phyloP scores from a whole-genome alignment of 345 rosid species.

The Litchi chinensis region DNA sequence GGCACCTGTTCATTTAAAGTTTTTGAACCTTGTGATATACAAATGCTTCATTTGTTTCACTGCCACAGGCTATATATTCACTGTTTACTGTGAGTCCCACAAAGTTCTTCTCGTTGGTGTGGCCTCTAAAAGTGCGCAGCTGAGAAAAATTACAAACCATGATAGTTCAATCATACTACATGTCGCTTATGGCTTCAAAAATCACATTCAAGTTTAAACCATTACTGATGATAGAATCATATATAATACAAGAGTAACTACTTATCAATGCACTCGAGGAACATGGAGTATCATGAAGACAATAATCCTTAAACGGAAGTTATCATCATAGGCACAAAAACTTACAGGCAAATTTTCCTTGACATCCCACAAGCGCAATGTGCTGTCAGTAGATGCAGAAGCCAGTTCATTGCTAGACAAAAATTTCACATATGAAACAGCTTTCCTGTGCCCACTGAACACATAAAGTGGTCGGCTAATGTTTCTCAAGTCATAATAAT shows the following conservation, averaged over 20 bases:
- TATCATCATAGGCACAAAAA: background rate
- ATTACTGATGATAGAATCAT: background rate
- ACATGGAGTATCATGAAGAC: background rate
- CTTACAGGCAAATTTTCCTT: constrained; percentile 56
- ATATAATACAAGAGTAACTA: background rate
- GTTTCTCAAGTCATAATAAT: constrained; percentile 62
- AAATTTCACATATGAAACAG: constrained; percentile 72
- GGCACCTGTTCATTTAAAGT: background rate
- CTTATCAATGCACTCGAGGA: background rate
- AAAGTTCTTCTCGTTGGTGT: constrained; percentile 60
- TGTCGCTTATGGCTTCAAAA: background rate
- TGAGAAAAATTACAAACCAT: constrained; percentile 27
- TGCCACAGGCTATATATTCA: constrained; percentile 66
- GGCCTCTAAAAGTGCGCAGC: constrained; percentile 60
- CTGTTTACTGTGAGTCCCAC: constrained; percentile 62
- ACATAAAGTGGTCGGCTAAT: constrained; percentile 50
- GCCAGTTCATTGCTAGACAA: constrained; percentile 63
- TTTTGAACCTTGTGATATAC: constrained; percentile 65
- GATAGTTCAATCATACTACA: background rate
- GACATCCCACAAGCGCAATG: constrained; percentile 65
- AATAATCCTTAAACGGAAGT: background rate
- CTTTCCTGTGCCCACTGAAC: constrained; percentile 60
- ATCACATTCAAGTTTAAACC: background rate
- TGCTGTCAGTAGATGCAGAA: constrained; percentile 62
- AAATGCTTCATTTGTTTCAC: constrained; percentile 71